Conservation (phyloP, 257 asterid species). For the Fraxinus anomala region DNA sequence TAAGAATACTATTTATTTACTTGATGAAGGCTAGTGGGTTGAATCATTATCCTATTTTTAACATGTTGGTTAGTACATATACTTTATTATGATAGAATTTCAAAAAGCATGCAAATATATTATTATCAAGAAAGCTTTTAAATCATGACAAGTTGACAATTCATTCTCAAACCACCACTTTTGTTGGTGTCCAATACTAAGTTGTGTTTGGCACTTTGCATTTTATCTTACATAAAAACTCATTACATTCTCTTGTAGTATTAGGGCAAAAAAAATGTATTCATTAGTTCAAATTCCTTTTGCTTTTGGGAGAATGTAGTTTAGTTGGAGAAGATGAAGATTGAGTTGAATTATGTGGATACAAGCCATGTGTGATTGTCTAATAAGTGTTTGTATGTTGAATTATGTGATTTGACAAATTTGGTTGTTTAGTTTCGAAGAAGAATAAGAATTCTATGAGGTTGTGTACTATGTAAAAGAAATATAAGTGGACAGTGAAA, state of each 20-base stretch:
- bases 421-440: neutral
- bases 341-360: neutral
- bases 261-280: neutral
- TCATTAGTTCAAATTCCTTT: constrained; percentile 17
- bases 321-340: neutral
- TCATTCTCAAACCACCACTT: neutral
- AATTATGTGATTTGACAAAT: constrained; percentile 18
- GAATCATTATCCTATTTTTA: neutral
- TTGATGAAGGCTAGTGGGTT: neutral
- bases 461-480: too few species aligned
- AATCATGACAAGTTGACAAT: constrained; percentile 7
- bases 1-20: neutral
- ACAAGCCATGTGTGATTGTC: neutral
- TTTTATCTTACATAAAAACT: neutral
- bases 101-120: neutral
- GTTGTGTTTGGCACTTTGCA: neutral
- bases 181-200: neutral
- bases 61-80: constrained; percentile 25
- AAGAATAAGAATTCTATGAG: neutral
- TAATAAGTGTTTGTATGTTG: neutral
- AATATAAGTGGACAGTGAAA: too few species aligned
- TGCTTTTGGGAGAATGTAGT: constrained; percentile 1
- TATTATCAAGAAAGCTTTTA: neutral
- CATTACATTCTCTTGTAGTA: neutral
- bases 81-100: constrained; percentile 21